These are phyloP conservation scores for Pichia sp. DNA, from an alignment of 1,139 yeast genomes.

Conservation along the genomic window DNA sequence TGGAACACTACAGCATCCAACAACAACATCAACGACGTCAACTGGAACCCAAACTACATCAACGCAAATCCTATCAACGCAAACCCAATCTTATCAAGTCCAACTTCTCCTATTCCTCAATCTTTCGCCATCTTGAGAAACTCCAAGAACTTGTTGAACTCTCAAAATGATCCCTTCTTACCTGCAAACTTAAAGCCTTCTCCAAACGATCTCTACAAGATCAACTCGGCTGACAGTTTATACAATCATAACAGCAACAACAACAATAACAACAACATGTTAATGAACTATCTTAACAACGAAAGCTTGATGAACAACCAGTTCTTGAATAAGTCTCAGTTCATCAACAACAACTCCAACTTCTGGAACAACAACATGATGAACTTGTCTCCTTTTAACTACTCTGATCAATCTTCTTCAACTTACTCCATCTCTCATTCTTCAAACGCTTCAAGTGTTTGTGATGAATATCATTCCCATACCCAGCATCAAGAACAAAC, in stretches of 20 bases:
- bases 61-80: neutral
- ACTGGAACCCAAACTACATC: slow-evolving; percentile 5
- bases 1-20: too few relatives aligned
- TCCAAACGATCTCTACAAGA: too few relatives aligned
- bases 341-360: neutral
- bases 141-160: slow-evolving; percentile 3
- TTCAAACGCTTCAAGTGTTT: slow-evolving; percentile 3
- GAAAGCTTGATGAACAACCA: slow-evolving; percentile 14
- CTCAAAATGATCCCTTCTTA: slow-evolving; percentile 14
- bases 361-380: neutral
- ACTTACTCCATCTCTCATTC: neutral
- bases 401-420: neutral
- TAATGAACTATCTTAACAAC: slow-evolving; percentile 6
- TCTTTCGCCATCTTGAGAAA: slow-evolving; percentile 3
- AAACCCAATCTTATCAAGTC: slow-evolving; percentile 3
- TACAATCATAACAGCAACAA: neutral
- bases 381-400: neutral
- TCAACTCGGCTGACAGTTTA: neutral
- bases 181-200: slow-evolving; percentile 9
- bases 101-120: slow-evolving; percentile 5
- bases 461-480: too few relatives aligned
- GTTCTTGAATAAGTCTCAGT: slow-evolving; percentile 4
- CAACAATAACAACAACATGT: neutral
- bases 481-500: too few relatives aligned
- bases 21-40: slow-evolving; percentile 2